Percentiles rank a stretch among this genome's conserved stretches.
Evolutionary conservation across 257 asterid genomes (phyloP).

Genomic region (Lycium barbarum): DNA sequence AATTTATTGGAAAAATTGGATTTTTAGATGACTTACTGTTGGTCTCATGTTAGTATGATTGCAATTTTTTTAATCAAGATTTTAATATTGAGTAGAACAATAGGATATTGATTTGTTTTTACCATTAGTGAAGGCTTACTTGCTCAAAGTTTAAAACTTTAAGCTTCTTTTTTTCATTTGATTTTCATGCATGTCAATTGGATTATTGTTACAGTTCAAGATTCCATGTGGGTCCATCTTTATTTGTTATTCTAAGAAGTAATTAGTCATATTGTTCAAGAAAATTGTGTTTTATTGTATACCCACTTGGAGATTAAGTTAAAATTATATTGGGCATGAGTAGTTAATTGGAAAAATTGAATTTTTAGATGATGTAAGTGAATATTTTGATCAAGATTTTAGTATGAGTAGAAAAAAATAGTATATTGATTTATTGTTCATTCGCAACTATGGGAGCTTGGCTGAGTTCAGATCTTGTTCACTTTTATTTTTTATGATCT

Average conservation of each 20-base stretch:
- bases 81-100: too few species aligned
- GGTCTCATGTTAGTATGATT: too few species aligned
- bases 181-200: background rate
- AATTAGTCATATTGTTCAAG: background rate
- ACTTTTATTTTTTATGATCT: background rate
- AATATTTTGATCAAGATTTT: background rate
- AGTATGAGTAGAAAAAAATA: background rate
- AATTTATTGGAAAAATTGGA: too few species aligned
- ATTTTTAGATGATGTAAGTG: background rate
- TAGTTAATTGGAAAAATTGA: background rate
- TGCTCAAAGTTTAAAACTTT: conserved; percentile 25
- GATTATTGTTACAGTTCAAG: conserved; percentile 7
- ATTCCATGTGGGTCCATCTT: background rate
- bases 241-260: background rate
- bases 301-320: conserved; percentile 22
- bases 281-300: background rate
- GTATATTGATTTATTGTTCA: background rate
- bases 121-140: background rate
- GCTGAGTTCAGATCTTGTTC: background rate
- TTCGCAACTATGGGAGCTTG: background rate
- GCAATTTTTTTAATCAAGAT: too few species aligned
- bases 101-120: background rate
- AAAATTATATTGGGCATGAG: background rate
- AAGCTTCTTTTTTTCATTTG: background rate
- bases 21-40: too few species aligned